Evolutionary conservation across 208 protist genomes (phyloP).

Genomic region (Trichomonas tenax): DNA sequence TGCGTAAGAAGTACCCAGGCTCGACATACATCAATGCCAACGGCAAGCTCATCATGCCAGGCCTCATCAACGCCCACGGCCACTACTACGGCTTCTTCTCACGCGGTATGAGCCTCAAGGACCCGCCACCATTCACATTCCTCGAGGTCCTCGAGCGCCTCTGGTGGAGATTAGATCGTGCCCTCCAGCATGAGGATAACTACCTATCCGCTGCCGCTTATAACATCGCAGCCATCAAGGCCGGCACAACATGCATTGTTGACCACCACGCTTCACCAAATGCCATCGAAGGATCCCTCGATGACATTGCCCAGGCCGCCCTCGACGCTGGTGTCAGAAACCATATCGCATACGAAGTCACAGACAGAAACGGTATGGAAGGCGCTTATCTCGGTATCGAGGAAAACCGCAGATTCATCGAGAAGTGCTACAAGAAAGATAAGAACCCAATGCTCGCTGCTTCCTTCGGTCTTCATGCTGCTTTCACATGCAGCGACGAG

Average conservation of each 20-base stretch:
- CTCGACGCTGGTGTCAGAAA: neutral
- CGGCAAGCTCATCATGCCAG: neutral
- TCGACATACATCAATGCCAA: neutral
- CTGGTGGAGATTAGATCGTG: neutral
- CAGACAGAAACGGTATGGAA: neutral
- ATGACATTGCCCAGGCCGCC: conserved; percentile 2
- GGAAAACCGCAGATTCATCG: neutral
- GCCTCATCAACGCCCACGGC: neutral
- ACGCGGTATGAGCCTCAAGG: neutral
- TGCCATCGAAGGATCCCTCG: neutral
- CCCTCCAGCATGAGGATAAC: neutral
- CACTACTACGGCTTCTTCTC: conserved; percentile 9
- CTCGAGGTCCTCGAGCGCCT: neutral
- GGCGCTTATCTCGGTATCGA: neutral
- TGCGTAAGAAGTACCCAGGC: neutral
- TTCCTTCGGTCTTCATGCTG: neutral
- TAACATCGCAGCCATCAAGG: neutral
- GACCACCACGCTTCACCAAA: conserved; percentile 4
- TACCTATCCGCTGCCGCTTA: neutral
- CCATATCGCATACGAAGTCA: conserved; percentile 19
- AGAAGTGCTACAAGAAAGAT: neutral
- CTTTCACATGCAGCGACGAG: neutral
- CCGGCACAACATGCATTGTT: neutral
- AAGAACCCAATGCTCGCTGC: neutral
- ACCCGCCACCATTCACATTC: neutral